Conservation (phyloP, 1,284 basidiomycete genomes). For the Meripilus lineatus region DNA sequence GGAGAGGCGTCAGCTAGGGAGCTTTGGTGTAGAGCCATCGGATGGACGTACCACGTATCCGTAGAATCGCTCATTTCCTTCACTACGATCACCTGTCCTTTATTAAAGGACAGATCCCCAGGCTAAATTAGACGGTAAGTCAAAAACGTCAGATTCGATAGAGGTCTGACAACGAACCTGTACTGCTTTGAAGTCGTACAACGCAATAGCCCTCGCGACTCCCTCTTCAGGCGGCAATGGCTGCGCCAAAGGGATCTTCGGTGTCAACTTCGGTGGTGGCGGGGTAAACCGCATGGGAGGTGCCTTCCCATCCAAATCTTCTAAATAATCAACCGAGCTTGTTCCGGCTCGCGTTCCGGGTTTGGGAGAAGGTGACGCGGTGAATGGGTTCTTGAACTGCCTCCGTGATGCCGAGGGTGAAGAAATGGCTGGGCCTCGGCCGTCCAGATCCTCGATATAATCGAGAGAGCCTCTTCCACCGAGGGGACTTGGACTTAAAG, state of each 20-base stretch:
- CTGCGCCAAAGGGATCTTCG: conserved; percentile 45
- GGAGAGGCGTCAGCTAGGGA: background rate
- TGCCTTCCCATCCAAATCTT: conserved; percentile 17
- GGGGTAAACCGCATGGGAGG: conserved; percentile 13
- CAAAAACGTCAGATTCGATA: conserved; percentile 4
- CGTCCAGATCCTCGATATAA: conserved; percentile 19
- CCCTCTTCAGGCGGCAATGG: conserved; percentile 52
- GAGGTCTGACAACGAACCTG: conserved; percentile 43
- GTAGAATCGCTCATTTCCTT: conserved; percentile 70
- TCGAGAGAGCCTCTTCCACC: conserved; percentile 16
- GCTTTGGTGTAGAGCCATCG: background rate
- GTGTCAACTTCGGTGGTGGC: conserved; percentile 32
- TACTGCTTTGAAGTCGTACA: conserved; percentile 73
- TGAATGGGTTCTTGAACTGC: too few relatives aligned
- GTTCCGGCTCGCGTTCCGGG: conserved; percentile 11
- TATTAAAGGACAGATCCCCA: conserved; percentile 82
- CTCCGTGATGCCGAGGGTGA: too few relatives aligned
- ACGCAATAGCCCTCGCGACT: conserved; percentile 70
- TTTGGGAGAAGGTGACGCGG: conserved; percentile 15
- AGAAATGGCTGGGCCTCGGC: too few relatives aligned
- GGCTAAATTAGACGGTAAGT: conserved; percentile 32
- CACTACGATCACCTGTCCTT: conserved; percentile 78
- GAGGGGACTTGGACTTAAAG: background rate
- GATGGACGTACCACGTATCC: conserved; percentile 66
- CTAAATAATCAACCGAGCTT: conserved; percentile 20